Evolutionary conservation across 2,329 filamentous ascomycete species (phyloP), one percentile per base, ranked within the genome.

Genomic region (Fusarium robinianum): DNA sequence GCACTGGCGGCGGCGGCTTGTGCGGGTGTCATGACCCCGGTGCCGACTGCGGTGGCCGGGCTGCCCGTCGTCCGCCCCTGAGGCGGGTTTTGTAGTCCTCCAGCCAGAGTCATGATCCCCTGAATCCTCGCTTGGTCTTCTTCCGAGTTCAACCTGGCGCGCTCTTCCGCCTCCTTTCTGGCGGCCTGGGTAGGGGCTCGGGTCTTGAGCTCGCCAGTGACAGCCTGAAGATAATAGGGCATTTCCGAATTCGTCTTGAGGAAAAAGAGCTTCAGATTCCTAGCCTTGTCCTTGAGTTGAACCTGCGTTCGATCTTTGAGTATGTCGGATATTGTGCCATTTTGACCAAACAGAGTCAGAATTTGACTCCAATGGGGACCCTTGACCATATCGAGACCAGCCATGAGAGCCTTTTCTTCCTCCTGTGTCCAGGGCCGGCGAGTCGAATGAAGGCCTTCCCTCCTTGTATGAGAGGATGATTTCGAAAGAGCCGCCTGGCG

Each of bases 281-380:
- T 78, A 1, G 90, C 90, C 68, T 96, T 96, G 64, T 96, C 90
- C 67, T 96, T 96, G 9, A 95, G 75, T 64, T 95, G 90, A 1
- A 96, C 90, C 63, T 96, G 90, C 30, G 90, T 95, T 22, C 90
- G 80, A 63, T 95, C 90, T 57, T 91, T 92, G 14, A 95, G 76
- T 16, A 92, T 87, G 57, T 92, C 86, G 32, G 84, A 91, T 16
- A 92, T 81, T 0, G 85, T 87, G 5, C 90, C 90, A 27, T 85
- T 87, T 0, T 82, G 79, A 1, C 90, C 90, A 63, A 92, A 95
- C 27, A 95, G 78, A 2, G 85, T 85, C 9, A 96, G 74, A 32
- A 96, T 96, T 63, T 95, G 90, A 57, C 88, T 92, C 90, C 90
- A 96, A 61, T 96, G 90, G 12, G 90, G 90, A 0, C 90, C 90